Conservation (phyloP, 805 yeast species). For the Candida multigemmis region DNA sequence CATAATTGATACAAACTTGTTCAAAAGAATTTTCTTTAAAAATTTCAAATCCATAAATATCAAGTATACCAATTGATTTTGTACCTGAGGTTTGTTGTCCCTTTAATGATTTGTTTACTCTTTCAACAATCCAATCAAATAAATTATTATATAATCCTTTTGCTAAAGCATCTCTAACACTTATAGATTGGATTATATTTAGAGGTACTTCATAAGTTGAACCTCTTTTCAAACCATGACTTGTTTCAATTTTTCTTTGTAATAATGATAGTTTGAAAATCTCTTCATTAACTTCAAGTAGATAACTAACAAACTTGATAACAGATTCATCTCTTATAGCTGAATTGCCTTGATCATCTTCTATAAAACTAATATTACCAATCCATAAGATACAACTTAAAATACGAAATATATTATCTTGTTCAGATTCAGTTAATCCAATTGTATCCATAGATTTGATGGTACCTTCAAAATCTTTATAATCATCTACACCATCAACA, state of each 20-base stretch:
- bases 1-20: constrained; percentile 91
- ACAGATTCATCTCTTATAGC: constrained; percentile 77
- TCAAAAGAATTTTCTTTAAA: constrained; percentile 93
- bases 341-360: constrained; percentile 83
- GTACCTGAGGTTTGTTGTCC: constrained; percentile 27
- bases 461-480: constrained; percentile 71
- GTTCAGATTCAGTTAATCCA: constrained; percentile 76
- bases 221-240: constrained; percentile 84
- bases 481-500: constrained; percentile 83
- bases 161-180: constrained; percentile 91
- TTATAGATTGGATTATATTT: constrained; percentile 85
- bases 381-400: constrained; percentile 87
- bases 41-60: constrained; percentile 94
- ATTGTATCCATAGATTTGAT: constrained; percentile 79
- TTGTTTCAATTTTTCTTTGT: constrained; percentile 82
- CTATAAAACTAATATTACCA: constrained; percentile 82
- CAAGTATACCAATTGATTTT: constrained; percentile 86
- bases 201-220: constrained; percentile 92
- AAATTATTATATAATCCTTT: constrained; percentile 88
- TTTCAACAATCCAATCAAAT: constrained; percentile 92
- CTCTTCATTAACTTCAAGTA: constrained; percentile 70
- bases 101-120: constrained; percentile 72
- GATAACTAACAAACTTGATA: constrained; percentile 89
- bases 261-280: constrained; percentile 58
- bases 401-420: constrained; percentile 81